phyloP scores from a whole-genome alignment of 2,329 filamentous ascomycete genomes.

The Clarireedia homoeocarpa region DNA sequence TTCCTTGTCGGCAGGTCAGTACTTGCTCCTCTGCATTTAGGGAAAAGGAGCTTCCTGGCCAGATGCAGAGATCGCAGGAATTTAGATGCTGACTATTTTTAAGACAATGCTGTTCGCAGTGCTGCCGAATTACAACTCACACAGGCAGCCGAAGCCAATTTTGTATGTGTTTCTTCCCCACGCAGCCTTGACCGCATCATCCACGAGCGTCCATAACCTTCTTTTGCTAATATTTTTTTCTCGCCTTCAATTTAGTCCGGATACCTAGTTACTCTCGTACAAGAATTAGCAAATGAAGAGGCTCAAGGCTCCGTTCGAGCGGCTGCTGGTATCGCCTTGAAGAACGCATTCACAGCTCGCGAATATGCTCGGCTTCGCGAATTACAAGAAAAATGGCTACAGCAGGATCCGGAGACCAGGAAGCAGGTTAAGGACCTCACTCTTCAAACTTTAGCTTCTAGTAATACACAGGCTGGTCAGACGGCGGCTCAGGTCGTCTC shows the following conservation, averaged over 20 bases:
- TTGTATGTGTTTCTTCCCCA: conserved; percentile 53
- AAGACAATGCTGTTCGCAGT: conserved; percentile 84
- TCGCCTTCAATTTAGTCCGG: conserved; percentile 54
- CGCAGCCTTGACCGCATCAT: conserved; percentile 25
- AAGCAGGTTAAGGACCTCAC: conserved; percentile 79
- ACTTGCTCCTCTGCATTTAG: conserved; percentile 10
- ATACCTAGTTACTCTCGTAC: conserved; percentile 87
- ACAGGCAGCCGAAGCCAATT: conserved; percentile 89
- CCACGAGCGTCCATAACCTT: conserved; percentile 9
- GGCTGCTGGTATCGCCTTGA: conserved; percentile 90
- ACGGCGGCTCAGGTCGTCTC: conserved; percentile 93
- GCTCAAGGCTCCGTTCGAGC: conserved; percentile 78
- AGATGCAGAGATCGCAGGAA: background rate
- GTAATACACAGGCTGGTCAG: conserved; percentile 74
- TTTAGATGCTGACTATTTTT: conserved; percentile 29
- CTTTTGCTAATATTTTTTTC: conserved; percentile 14
- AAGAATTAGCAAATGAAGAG: conserved; percentile 87
- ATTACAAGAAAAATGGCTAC: conserved; percentile 88
- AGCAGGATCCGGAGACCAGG: conserved; percentile 77
- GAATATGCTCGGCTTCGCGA: conserved; percentile 81
- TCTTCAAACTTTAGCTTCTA: conserved; percentile 77
- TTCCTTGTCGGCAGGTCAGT: conserved; percentile 87
- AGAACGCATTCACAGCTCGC: conserved; percentile 95
- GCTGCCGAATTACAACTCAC: conserved; percentile 89
- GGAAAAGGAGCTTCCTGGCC: background rate